A percentile compares a stretch with the other conserved stretches of the same genome.
Evolutionary conservation across 2,329 filamentous ascomycete genomes (phyloP).

Genomic region (Aspergillus transmontanensis): DNA sequence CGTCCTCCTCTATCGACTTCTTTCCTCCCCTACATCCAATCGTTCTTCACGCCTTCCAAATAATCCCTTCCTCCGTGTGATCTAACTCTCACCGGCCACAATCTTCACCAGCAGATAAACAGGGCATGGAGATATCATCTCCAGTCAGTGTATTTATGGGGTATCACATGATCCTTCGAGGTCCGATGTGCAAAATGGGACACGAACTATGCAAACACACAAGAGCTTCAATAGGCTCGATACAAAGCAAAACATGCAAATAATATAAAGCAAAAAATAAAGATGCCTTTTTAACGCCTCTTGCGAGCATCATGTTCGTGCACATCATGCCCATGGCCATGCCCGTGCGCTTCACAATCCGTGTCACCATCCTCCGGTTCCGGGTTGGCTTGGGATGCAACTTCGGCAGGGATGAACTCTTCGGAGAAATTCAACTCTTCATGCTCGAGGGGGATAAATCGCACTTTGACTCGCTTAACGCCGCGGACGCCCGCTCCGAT

Average conservation of each 20-base stretch:
- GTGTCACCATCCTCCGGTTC: conserved; percentile 60
- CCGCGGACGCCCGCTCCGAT: conserved; percentile 80
- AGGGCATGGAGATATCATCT: background rate
- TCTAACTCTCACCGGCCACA: background rate
- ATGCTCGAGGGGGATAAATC: conserved; percentile 74
- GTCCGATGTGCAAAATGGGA: background rate
- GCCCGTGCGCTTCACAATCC: conserved; percentile 24
- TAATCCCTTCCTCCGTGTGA: background rate
- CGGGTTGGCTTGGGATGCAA: conserved; percentile 59
- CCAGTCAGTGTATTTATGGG: conserved; percentile 5
- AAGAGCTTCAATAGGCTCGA: conserved; percentile 3
- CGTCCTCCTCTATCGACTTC: background rate
- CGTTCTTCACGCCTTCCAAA: background rate
- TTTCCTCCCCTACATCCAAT: background rate
- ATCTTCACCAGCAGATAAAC: background rate
- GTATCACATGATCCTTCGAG: conserved; percentile 17
- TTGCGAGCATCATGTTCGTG: conserved; percentile 24
- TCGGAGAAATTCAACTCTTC: conserved; percentile 65
- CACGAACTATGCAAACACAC: conserved; percentile 1
- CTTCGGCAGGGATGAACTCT: conserved; percentile 73
- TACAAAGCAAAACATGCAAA: background rate
- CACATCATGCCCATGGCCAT: conserved; percentile 32
- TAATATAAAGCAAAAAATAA: background rate
- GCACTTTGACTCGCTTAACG: conserved; percentile 78
- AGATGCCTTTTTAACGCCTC: conserved; percentile 21